Conservation (phyloP, 352 stramenopile genomes). For the Phytophthora meadii region DNA sequence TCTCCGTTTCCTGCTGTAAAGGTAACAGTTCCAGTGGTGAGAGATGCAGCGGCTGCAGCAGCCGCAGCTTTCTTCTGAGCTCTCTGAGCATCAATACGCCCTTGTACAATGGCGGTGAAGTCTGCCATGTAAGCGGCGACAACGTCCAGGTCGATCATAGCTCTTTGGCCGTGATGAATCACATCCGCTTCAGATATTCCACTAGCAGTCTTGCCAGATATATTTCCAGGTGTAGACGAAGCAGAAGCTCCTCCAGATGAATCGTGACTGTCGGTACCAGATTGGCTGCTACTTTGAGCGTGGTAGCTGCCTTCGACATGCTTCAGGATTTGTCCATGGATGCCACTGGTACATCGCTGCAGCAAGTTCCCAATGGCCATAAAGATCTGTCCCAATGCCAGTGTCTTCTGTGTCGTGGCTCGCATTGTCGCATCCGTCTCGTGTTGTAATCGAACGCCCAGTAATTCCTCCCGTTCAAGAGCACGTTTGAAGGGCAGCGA, state of each 20-base stretch:
- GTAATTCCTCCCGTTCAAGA: slow-evolving; percentile 74
- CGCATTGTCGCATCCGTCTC: slow-evolving; percentile 90
- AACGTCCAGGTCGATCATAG: slow-evolving; percentile 91
- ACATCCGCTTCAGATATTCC: slow-evolving; percentile 86
- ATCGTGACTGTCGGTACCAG: slow-evolving; percentile 21
- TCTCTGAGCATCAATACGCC: slow-evolving; percentile 70
- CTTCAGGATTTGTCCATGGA: slow-evolving; percentile 89
- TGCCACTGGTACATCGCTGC: slow-evolving; percentile 84
- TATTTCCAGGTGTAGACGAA: slow-evolving; percentile 18
- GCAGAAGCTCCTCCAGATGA: slow-evolving; percentile 1
- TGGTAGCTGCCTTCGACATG: slow-evolving; percentile 71
- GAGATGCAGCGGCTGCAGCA: slow-evolving; percentile 29
- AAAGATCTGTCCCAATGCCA: slow-evolving; percentile 92
- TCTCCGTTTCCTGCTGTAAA: slow-evolving; percentile 21
- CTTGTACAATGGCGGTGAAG: slow-evolving; percentile 87
- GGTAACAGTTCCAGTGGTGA: slow-evolving; percentile 15
- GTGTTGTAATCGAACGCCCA: slow-evolving; percentile 82
- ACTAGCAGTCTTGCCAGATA: slow-evolving; percentile 23
- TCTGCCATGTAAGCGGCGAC: slow-evolving; percentile 95
- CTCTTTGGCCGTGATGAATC: slow-evolving; percentile 85
- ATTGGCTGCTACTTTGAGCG: slow-evolving; percentile 26
- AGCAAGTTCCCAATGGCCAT: slow-evolving; percentile 89
- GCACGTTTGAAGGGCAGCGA: slow-evolving; percentile 84
- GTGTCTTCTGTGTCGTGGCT: slow-evolving; percentile 90
- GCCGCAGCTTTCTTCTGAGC: slow-evolving; percentile 72